Percentiles rank a stretch among this genome's conserved stretches.
These are phyloP conservation scores for Pelargonium australe DNA, from an alignment of 441 rosid genomes.

Conservation along the genomic window DNA sequence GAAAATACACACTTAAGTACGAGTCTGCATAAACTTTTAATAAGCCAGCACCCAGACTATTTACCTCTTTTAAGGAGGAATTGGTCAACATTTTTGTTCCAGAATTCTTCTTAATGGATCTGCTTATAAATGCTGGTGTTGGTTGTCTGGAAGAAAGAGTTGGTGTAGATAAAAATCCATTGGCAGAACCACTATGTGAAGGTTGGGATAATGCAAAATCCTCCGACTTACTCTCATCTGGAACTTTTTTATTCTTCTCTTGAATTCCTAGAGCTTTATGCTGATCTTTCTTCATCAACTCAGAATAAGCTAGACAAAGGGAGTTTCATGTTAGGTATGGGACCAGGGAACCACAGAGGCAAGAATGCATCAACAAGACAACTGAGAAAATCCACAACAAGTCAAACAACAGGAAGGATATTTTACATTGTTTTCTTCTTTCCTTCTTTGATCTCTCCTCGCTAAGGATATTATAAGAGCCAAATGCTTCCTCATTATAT, in stretches of 20 bases:
- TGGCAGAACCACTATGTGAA: constrained; percentile 11
- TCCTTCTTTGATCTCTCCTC: constrained; percentile 25
- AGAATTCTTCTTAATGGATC: constrained; percentile 7
- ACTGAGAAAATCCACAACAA: constrained; percentile 11
- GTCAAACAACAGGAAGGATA: constrained; percentile 8
- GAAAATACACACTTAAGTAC: neutral
- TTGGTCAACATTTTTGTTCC: constrained; percentile 11
- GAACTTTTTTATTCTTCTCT: constrained; percentile 19
- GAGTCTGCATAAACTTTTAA: neutral
- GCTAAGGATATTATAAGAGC: constrained; percentile 17
- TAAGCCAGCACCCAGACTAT: neutral
- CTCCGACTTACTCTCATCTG: constrained; percentile 17
- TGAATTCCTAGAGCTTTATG: constrained; percentile 15
- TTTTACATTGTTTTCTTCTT: constrained; percentile 25
- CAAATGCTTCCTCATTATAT: constrained; percentile 17
- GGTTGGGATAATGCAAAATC: constrained; percentile 9
- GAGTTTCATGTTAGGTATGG: constrained; percentile 14
- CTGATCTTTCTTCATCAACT: constrained; percentile 25
- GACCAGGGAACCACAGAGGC: constrained; percentile 6
- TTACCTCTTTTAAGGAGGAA: constrained; percentile 6
- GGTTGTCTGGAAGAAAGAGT: constrained; percentile 11
- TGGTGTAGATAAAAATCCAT: constrained; percentile 6
- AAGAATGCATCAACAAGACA: constrained; percentile 9
- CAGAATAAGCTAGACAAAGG: constrained; percentile 24
- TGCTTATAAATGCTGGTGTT: neutral